Evolutionary conservation across 148 eudicot genomes (phyloP), one percentile per base, ranked within the genome.

Genomic region (Rhododendron ferrugineum): DNA sequence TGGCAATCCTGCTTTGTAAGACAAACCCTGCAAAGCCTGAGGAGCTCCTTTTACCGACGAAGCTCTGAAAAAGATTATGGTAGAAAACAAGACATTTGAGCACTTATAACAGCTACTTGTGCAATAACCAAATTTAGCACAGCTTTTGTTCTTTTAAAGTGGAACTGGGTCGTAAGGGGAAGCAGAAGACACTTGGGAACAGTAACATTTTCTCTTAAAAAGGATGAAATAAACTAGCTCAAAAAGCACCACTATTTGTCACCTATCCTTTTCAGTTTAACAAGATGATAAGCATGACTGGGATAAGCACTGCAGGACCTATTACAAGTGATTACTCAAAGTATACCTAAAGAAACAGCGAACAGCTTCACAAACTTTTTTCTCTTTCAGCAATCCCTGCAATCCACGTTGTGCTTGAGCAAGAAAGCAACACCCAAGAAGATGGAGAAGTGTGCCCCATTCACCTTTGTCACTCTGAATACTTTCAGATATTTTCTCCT

Each of bases 361-460:
- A 87, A 95, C 86, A 82, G 99, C 98, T 90, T 95, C 99, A 87
- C 86, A 77, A 82, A 94, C 87, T 90, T 93, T 97, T 88, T 90
- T 91, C 89, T 92, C 94, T 85, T 89, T 92, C 74, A 68, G 82
- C 36, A 86, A 7, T 80, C 91, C 92, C 82, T 84, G 91, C 68
- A 83, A 78, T 86, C 85, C 93, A 86, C 89, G 85, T 83, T 91
- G 96, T 58, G 94, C 92, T 90, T 93, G 98, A 81, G 94, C 93
- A 91, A 95, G 93, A 85, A 93, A 90, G 90, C 96, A 95, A 79
- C 98, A 97, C 81, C 99, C 99, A 46, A 95, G 93, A 84, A 97
- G 94, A 93, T 97, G 98, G 82, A 92, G 94, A 52, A 89, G 93
- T 60, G 88, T 86, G 79, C 92, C 86, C 92, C 95, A 95, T 64